Base-by-base conservation (phyloP, 2,329 filamentous ascomycete genomes). In the Ceratocystis variospora region DNA sequence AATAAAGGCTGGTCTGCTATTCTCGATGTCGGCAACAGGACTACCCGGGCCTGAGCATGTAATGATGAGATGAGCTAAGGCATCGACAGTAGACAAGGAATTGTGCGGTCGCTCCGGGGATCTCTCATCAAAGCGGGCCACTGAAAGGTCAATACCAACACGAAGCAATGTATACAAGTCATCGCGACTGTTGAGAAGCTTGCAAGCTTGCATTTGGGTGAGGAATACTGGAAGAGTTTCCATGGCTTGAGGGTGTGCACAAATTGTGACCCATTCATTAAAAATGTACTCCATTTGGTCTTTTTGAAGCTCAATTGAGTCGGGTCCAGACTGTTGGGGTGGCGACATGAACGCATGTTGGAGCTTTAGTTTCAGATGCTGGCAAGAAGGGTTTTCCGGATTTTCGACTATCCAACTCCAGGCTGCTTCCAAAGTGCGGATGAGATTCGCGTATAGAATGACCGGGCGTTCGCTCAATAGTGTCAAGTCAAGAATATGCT, bases 241-340 rank as follows among this genome's bases (percentile, higher is more conserved):
- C 3, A 87, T 86, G 3, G 87, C 84, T 70, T 87, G 85, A n/a
- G 85, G 82, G 71, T 90, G 89, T 74, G 88, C 88, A 77, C 82
- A 87, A 6, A 96, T 82, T 68, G 87, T 86, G 33, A 93, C 83
- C 94, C 94, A 99, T 77, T 99, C 94, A 55, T 93, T 91, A 72
- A 99, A 96, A 22, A 96, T 82, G 73, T 99, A 97, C 71, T 95
- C 90, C 76, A 96, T 85, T 74, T 96, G 90, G 69, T 96, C 90
- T 70, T 86, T 86, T 41, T 83, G 79, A 48, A 77, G 74, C 25
- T 81, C 83, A 37, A 79, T 80, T 75, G 65, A 80, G 79, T 63
- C 78, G 10, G 19, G 15, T 73, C 68, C 73, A 69, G 73, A 69
- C 6, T 76, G 73, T 46, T 76, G 75, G 2, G 76, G 70, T n/a